These are phyloP conservation scores for Lachancea nothofagi DNA, from an alignment of 805 yeast genomes.

Conservation along the genomic window DNA sequence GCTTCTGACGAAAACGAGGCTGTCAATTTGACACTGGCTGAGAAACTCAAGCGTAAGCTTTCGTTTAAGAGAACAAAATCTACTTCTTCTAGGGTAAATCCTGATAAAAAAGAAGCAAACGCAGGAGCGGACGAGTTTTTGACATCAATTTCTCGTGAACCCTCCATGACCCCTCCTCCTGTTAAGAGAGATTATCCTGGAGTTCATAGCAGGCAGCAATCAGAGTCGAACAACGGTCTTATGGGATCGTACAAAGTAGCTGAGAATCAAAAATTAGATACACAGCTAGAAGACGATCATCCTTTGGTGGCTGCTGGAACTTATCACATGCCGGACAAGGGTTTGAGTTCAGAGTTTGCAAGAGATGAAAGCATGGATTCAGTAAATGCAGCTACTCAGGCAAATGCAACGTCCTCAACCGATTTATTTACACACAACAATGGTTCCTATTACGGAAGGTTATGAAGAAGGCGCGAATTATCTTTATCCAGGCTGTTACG, in stretches of 20 bases:
- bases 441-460: constrained; percentile 10
- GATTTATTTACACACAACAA: constrained; percentile 12
- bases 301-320: neutral
- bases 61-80: constrained; percentile 16
- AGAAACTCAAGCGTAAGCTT: constrained; percentile 23
- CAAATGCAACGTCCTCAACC: constrained; percentile 12
- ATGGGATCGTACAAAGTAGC: constrained; percentile 14
- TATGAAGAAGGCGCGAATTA: constrained; percentile 6
- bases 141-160: constrained; percentile 8
- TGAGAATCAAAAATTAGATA: constrained; percentile 1
- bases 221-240: constrained; percentile 29
- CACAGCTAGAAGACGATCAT: constrained; percentile 2
- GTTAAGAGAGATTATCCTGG: constrained; percentile 24
- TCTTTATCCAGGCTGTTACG: no score
- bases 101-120: neutral
- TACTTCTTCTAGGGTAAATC: constrained; percentile 3
- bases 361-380: constrained; percentile 12
- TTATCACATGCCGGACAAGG: neutral
- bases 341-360: neutral
- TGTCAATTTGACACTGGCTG: constrained; percentile 19
- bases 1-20: constrained; percentile 15
- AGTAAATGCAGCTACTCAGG: constrained; percentile 5
- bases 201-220: constrained; percentile 22
- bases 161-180: constrained; percentile 7
- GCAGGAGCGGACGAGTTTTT: neutral